Evolutionary conservation across 2,329 filamentous ascomycete genomes (phyloP).

Genomic region (Xylariomycetidae sp.): DNA sequence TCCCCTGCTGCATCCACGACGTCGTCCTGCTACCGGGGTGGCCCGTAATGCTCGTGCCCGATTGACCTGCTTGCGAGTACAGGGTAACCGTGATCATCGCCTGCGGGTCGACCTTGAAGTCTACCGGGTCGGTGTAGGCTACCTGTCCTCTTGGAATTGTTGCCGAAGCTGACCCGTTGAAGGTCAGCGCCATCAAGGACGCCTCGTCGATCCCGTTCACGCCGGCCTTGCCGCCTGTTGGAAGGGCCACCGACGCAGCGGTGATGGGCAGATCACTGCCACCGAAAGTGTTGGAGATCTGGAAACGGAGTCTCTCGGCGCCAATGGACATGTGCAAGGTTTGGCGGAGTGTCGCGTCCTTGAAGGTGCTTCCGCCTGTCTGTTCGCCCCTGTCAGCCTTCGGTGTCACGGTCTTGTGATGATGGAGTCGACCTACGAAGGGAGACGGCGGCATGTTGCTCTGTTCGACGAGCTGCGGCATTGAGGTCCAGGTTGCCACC

Average conservation of each 20-base stretch:
- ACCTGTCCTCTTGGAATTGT: conserved; percentile 50
- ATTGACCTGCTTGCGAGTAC: conserved; percentile 52
- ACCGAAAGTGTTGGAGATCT: conserved; percentile 62
- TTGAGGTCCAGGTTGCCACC: conserved; percentile 59
- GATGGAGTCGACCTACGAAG: conserved; percentile 39
- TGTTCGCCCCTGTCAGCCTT: too few relatives aligned
- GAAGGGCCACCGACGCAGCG: conserved; percentile 50
- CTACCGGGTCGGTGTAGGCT: conserved; percentile 55
- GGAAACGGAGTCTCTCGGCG: conserved; percentile 51
- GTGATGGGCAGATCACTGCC: conserved; percentile 53
- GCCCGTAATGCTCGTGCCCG: conserved; percentile 50
- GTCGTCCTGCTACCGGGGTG: conserved; percentile 62
- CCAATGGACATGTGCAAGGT: conserved; percentile 55
- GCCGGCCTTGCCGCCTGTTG: conserved; percentile 47
- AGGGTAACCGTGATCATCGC: conserved; percentile 52
- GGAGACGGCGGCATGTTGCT: conserved; percentile 54
- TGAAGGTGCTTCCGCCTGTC: conserved; percentile 42
- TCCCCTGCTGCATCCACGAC: conserved; percentile 52
- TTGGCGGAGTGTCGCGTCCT: conserved; percentile 59
- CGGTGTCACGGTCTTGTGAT: neutral
- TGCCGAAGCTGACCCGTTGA: conserved; percentile 46
- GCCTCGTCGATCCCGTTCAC: conserved; percentile 44
- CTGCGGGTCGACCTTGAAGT: conserved; percentile 44
- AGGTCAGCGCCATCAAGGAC: conserved; percentile 50
- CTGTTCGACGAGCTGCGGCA: conserved; percentile 60